Percentiles rank a stretch among this genome's conserved stretches.
phyloP scores from a whole-genome alignment of 75 land plant species.

The Pinus taeda region DNA sequence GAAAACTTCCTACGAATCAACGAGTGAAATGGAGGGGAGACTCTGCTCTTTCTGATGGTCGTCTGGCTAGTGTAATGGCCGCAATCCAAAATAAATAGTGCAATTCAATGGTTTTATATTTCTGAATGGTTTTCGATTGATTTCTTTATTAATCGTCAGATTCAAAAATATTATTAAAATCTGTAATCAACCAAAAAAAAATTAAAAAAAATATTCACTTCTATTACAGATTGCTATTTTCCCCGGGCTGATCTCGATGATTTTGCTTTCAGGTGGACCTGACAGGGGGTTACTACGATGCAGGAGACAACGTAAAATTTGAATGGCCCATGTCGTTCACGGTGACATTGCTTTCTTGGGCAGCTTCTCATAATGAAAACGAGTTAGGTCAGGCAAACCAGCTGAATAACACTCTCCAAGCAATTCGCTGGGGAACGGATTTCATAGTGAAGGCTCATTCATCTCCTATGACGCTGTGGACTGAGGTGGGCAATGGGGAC shows the following conservation, averaged over 20 bases:
- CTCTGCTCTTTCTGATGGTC: slow-evolving; percentile 20
- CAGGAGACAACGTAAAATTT: slow-evolving; percentile 47
- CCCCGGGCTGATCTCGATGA: no score
- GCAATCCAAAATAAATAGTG: no score
- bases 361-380: slow-evolving; percentile 1
- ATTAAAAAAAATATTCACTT: no score
- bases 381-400: slow-evolving; percentile 11
- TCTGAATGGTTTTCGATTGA: no score
- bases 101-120: no score
- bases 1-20: slow-evolving; percentile 11
- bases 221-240: no score
- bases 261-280: slow-evolving; percentile 22
- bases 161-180: no score
- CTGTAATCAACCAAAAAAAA: no score
- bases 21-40: slow-evolving; percentile 19
- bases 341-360: slow-evolving; percentile 25
- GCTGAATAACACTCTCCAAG: slow-evolving; percentile 12
- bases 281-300: slow-evolving; percentile 41
- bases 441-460: slow-evolving; percentile 17
- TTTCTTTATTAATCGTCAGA: no score
- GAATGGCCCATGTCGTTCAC: slow-evolving; percentile 44
- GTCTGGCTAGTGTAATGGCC: no score
- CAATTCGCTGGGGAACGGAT: slow-evolving; percentile 39
- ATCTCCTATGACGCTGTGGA: slow-evolving; percentile 20
- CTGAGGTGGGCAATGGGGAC: slow-evolving; percentile 52